Evolutionary conservation across 2,329 filamentous ascomycete genomes (phyloP), one percentile per base, ranked within the genome.

Genomic region (Aspergillus amoenus): DNA sequence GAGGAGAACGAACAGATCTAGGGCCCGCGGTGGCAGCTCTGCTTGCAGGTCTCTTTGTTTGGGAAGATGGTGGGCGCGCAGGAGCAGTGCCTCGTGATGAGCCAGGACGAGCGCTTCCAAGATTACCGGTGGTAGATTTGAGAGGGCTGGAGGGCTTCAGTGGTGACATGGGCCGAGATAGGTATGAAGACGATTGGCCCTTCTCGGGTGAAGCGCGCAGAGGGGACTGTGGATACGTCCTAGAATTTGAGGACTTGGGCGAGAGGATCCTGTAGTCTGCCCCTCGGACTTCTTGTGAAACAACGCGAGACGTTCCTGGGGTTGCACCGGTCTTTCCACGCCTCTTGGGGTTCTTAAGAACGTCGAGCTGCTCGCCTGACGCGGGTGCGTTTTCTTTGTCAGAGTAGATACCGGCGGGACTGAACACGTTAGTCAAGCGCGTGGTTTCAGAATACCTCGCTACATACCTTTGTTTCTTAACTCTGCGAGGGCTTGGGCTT

Each of bases 201-300:
- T 75, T 72, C 67, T 80, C 70, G 15, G 75, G 73, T 4, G 75
- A 75, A 11, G 68, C 63, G 72, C 77, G 76, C 55, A 82, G 67
- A 1, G 82, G 82, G 1, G 82, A 84, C 48, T 85, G 83, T 18
- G 84, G 84, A 21, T 84, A 78, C 15, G 89, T 81, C 51, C 90
- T 86, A 5, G 89, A 89, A 69, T 96, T 96, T 57, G 88, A 88
- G 0, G 90, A 93, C 52, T 90, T 88, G 2, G 91, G 91, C 1
- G 92, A 96, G 3, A 96, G 80, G 39, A 95, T 83, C 22, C 71
- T 88, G 81, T 49, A 81, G 76, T 60, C 84, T 73, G 62, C 78
- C 67, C 61, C 79, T 67, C 65, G 74, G 68, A 64, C 75, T 66
- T 60, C 79, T 57, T 76, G 77, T 18, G 75, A 79, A 55, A 69